These are phyloP conservation scores for Adansonia grandidieri DNA, from an alignment of 441 rosid genomes.

Conservation along the genomic window DNA sequence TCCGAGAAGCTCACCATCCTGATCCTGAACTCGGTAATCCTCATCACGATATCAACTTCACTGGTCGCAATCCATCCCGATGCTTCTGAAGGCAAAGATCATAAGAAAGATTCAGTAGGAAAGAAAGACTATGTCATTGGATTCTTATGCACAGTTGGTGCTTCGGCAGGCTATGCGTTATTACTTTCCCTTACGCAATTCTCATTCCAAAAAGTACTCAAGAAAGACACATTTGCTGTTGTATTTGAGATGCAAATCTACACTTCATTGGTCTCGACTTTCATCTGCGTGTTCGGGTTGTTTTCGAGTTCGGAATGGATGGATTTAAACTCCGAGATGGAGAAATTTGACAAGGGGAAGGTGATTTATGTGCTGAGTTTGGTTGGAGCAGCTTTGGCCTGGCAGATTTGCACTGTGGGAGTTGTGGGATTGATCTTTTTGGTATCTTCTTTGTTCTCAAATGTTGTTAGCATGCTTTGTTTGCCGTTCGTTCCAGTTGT, in stretches of 20 bases:
- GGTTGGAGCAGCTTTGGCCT: conserved; percentile 42
- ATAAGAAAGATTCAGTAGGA: conserved; percentile 14
- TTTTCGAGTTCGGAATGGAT: conserved; percentile 51
- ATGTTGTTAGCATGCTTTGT: conserved; percentile 27
- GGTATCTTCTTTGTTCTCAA: conserved; percentile 57
- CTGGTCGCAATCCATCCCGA: conserved; percentile 29
- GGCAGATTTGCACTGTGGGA: conserved; percentile 48
- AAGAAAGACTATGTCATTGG: conserved; percentile 35
- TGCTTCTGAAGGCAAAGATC: background rate
- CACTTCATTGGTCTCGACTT: conserved; percentile 36
- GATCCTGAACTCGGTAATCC: conserved; percentile 35
- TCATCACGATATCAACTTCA: conserved; percentile 38
- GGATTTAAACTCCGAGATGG: conserved; percentile 39
- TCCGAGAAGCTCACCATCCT: conserved; percentile 35
- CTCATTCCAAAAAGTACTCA: conserved; percentile 34
- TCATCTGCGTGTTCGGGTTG: conserved; percentile 35
- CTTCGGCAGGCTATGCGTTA: conserved; percentile 46
- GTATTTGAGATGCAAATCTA: conserved; percentile 46
- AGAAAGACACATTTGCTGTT: conserved; percentile 23
- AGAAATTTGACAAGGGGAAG: conserved; percentile 37
- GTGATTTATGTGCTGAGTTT: conserved; percentile 45
- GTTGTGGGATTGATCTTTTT: conserved; percentile 45
- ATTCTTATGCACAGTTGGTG: conserved; percentile 40
- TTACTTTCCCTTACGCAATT: conserved; percentile 42
- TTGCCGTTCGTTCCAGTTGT: conserved; percentile 26